Evolutionary conservation across 345 rosid genomes (phyloP).

Genomic region (Arabidopsis suecica): DNA sequence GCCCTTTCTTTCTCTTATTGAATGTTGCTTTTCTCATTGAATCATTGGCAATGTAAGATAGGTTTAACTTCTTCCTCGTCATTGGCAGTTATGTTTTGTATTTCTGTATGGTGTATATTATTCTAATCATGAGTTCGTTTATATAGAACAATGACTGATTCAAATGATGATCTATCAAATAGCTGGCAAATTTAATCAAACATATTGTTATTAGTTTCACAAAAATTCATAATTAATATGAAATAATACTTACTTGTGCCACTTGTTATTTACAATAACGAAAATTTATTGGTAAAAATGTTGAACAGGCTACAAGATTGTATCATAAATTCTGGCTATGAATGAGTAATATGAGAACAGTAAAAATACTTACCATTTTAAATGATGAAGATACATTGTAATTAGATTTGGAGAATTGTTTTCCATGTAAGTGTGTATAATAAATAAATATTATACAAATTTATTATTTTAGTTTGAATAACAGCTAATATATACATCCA

Average conservation of each 20-base stretch:
- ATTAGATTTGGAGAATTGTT: constrained; percentile 4
- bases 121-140: constrained; percentile 2
- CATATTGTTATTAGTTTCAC: neutral
- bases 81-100: neutral
- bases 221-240: neutral
- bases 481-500: constrained; percentile 22
- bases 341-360: neutral
- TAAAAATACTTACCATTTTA: neutral
- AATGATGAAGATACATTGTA: constrained; percentile 9
- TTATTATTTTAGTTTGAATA: neutral
- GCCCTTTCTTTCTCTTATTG: constrained; percentile 49
- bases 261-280: neutral
- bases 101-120: neutral
- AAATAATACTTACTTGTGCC: neutral
- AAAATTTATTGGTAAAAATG: neutral
- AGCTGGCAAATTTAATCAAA: neutral
- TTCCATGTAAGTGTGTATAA: neutral
- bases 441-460: neutral
- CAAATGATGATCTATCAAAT: neutral
- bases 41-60: constrained; percentile 46
- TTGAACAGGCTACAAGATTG: neutral
- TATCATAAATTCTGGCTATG: neutral
- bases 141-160: constrained; percentile 23
- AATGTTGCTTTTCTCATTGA: constrained; percentile 47
- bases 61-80: constrained; percentile 49